phyloP scores from a whole-genome alignment of 2,329 filamentous ascomycete genomes.

The Akanthomyces uredinophilus region DNA sequence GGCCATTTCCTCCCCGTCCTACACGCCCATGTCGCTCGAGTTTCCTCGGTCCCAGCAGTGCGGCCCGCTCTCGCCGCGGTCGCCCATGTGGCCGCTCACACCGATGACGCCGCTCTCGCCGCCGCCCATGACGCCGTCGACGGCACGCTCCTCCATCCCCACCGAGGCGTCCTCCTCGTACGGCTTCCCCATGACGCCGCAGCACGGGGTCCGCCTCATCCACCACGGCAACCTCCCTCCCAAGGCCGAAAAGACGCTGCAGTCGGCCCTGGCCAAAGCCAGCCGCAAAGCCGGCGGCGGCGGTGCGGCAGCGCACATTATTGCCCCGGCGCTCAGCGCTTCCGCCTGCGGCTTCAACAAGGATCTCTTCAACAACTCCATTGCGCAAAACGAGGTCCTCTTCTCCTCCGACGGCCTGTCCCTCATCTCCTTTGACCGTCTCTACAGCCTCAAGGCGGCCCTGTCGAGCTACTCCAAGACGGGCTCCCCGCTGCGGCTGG shows the following conservation, averaged over 20 bases:
- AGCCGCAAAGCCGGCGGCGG: not conserved
- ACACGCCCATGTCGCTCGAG: conserved; percentile 27
- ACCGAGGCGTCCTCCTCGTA: conserved; percentile 34
- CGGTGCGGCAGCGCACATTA: not conserved
- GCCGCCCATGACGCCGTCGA: conserved; percentile 44
- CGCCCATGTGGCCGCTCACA: conserved; percentile 32
- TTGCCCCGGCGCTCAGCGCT: conserved; percentile 40
- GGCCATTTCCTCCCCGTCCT: conserved; percentile 29
- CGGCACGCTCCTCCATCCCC: conserved; percentile 33
- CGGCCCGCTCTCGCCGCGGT: conserved; percentile 34
- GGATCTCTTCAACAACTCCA: conserved; percentile 51
- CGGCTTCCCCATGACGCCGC: conserved; percentile 4
- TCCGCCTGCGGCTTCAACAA: conserved; percentile 41
- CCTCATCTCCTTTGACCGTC: conserved; percentile 53
- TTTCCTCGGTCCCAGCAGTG: conserved; percentile 24
- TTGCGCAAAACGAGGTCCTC: conserved; percentile 55
- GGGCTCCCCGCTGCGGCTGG: conserved; percentile 40
- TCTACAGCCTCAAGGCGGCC: conserved; percentile 60
- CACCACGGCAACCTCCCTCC: conserved; percentile 41
- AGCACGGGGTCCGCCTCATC: conserved; percentile 41
- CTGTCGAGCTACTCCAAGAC: conserved; percentile 52
- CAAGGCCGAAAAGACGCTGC: conserved; percentile 44
- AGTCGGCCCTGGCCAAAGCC: conserved; percentile 46
- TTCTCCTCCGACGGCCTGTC: conserved; percentile 57
- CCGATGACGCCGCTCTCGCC: conserved; percentile 41